Evolutionary conservation across 2,329 filamentous ascomycete species (phyloP).

Genomic region (Aspergillus proliferans): DNA sequence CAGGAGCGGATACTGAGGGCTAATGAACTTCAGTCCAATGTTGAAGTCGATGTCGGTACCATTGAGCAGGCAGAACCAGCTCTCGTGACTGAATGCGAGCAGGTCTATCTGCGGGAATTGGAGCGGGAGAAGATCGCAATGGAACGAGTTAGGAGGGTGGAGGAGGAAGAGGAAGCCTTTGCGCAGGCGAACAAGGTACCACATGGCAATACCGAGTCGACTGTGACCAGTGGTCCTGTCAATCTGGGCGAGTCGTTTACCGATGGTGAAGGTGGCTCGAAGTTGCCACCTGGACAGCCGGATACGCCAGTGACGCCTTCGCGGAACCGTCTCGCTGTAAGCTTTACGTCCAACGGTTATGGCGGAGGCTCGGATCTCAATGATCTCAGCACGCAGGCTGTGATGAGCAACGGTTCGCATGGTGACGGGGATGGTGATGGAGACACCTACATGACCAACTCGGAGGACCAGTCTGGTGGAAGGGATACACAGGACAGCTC

Average conservation of each 20-base stretch:
- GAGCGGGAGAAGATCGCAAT: conserved; percentile 60
- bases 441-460: conserved; percentile 58
- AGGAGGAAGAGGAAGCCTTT: conserved; percentile 36
- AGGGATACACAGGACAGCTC: conserved; percentile 43
- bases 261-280: conserved; percentile 29
- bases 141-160: conserved; percentile 45
- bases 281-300: conserved; percentile 36
- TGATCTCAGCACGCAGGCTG: conserved; percentile 25
- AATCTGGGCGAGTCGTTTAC: conserved; percentile 61
- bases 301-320: conserved; percentile 50
- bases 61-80: conserved; percentile 62
- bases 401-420: conserved; percentile 54
- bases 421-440: conserved; percentile 40
- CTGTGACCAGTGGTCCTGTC: conserved; percentile 45
- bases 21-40: conserved; percentile 86
- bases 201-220: conserved; percentile 49
- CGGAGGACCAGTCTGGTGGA: conserved; percentile 38
- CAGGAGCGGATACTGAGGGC: conserved; percentile 76
- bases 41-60: conserved; percentile 82
- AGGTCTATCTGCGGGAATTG: conserved; percentile 66
- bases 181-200: conserved; percentile 47
- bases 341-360: conserved; percentile 53
- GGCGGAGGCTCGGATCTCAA: conserved; percentile 36
- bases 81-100: conserved; percentile 69
- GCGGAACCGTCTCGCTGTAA: conserved; percentile 41